Evolutionary conservation across 768 basidiomycete genomes (phyloP), one percentile per base, ranked within the genome.

Genomic region (Dictyophora rubrovolvata): DNA sequence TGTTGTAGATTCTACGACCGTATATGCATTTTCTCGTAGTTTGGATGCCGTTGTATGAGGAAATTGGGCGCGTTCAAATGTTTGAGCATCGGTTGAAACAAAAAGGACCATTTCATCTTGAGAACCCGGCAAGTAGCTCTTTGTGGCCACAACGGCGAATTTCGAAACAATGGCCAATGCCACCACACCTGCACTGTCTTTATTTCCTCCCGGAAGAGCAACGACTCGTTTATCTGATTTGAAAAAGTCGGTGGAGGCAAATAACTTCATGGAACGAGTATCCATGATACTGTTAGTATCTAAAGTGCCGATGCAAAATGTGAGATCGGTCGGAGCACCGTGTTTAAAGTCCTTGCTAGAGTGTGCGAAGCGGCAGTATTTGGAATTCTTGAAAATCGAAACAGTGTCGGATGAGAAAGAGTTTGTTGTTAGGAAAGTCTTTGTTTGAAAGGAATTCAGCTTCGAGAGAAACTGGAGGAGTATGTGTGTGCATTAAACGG

Each of bases 121-220:
- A 37, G 72, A 79, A 5, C 73, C 75, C 4, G 77, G 69, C 1
- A 75, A 72, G 17, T 84, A 61, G 62, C 91, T 91, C 70, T 84
- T 87, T 63, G 98, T 66, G 1, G 94, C 95, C 6, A 91, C 93
- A 10, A 98, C 87, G 5, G 91, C 87, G 67, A 86, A 99, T 68
- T 94, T 93, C 70, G 84, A 86, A 7, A 96, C 91, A 56, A 94
- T 89, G 0, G 95, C 95, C 54, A 99, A 82, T 0, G 92, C 95
- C 5, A 91, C 77, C n/a, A 99, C 85, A 0, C 95, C 96, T 34
- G 81, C 83, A 0, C 93, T 89, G 55, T 86, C 83, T 72, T 85
- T 90, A 5, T 83, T 86, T 17, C 92, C 87, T 1, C 93, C 91
- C 10, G 75, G 75, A 0, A 99, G 77, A 65, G 92, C 89, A 65